Base-by-base conservation (phyloP, 495 filamentous ascomycete species). In the Lineolata rhizophorae region DNA sequence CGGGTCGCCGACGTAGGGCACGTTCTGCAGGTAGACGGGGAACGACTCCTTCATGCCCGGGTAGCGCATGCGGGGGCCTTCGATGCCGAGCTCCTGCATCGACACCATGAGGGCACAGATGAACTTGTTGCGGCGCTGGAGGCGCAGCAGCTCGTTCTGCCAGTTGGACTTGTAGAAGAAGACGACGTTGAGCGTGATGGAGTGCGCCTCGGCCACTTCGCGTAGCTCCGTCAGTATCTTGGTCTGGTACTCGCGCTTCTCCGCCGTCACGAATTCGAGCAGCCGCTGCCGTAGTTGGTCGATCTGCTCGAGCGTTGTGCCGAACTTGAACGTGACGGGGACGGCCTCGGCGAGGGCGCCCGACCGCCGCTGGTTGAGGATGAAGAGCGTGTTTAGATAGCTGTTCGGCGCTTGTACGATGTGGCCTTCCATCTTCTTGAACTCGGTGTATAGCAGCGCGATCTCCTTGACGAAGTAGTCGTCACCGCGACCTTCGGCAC, bases 381-480 rank as follows among this genome's bases (percentile, higher is more conserved):
- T 87, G 50, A 94, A 93, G 4, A 95, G 65, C 0, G 69, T 77
- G 45, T 94, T 95, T 17, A 95, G 63, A 31, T 92, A 73, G 35
- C 72, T 85, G 61, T 95, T 95, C 3, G 87, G 87, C 0, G 85
- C 87, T 49, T 95, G 85, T 2, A 95, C 85, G 10, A 93, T 69
- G 39, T 93, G 83, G 9, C 85, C 85, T 46, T 93, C 73, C 72
- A 93, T 82, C 57, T 94, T 95, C 57, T 93, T 94, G 59, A 94
- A 92, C 46, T 94, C 87, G 18, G 87, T 94, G 46, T 83, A 93
- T 6, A 97, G 66, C n/a, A 95, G 60, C 5, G 82, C 75, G 27
- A 94, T 84, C 40, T 93, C 79, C 35, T 91, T 84, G 32, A 97
- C 82, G 37, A 92, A 91, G 55, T 93, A 94, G 43, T 92, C 83